phyloP scores from a whole-genome alignment of 768 basidiomycete species.

The Pholiota molesta region DNA sequence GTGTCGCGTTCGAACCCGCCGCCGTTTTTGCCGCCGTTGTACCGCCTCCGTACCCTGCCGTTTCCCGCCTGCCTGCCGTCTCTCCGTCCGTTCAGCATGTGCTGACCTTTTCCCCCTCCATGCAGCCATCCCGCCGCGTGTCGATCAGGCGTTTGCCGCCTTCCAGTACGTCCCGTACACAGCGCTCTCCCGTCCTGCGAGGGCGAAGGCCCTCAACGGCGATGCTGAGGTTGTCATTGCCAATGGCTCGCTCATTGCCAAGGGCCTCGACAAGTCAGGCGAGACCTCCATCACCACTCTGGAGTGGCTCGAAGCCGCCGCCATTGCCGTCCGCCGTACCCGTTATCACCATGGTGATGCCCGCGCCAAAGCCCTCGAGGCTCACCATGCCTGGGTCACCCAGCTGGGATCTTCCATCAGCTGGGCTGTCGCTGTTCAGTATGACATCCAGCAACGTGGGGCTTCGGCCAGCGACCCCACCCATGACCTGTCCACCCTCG shows the following conservation, averaged over 20 bases:
- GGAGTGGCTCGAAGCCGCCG: conserved; percentile 16
- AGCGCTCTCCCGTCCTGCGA: conserved; percentile 16
- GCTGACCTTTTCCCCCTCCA: too few relatives aligned
- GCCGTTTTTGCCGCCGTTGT: too few relatives aligned
- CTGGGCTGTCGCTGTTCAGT: conserved; percentile 22
- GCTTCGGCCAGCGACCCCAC: conserved; percentile 10
- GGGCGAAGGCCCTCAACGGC: conserved; percentile 16
- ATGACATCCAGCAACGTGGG: conserved; percentile 27
- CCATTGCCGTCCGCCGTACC: conserved; percentile 12
- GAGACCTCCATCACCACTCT: conserved; percentile 21
- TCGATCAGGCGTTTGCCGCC: conserved; percentile 19
- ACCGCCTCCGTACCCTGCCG: too few relatives aligned
- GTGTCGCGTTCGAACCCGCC: too few relatives aligned
- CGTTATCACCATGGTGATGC: conserved; percentile 16
- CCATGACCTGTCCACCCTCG: conserved; percentile 22
- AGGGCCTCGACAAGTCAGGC: conserved; percentile 19
- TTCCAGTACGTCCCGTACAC: conserved; percentile 27
- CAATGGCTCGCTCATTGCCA: not conserved
- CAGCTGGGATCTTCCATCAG: too few relatives aligned
- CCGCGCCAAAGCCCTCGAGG: too few relatives aligned
- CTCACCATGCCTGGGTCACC: too few relatives aligned
- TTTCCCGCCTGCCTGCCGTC: too few relatives aligned
- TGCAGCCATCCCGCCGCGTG: conserved; percentile 23
- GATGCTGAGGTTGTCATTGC: conserved; percentile 20
- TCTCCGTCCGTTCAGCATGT: too few relatives aligned